A percentile compares a stretch with the other conserved stretches of the same genome.
Evolutionary conservation across 169 alveolate species (phyloP).

Genomic region (Pseudocohnilembus persalinus): DNA sequence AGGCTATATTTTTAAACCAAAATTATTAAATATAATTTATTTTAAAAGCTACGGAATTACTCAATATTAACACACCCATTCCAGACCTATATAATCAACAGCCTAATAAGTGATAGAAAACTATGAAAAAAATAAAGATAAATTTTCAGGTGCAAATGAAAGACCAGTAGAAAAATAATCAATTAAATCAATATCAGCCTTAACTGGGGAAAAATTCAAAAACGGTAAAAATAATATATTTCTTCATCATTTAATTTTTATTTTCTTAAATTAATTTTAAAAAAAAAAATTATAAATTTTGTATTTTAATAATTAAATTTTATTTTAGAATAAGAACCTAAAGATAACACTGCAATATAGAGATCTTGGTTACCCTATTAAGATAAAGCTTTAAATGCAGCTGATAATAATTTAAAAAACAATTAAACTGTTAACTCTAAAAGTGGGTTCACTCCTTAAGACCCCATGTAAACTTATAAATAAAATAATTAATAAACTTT

Average conservation of each 20-base stretch:
- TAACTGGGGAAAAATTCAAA: conserved; percentile 49
- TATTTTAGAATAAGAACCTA: conserved; percentile 41
- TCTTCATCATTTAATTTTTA: no score
- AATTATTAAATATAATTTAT: background rate
- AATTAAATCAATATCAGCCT: conserved; percentile 33
- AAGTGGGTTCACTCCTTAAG: conserved; percentile 8
- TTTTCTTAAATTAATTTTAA: no score
- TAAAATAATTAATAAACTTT: conserved; percentile 11
- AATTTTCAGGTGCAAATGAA: conserved; percentile 36
- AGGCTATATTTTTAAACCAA: no score
- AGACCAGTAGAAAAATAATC: conserved; percentile 31
- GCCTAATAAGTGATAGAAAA: conserved; percentile 10
- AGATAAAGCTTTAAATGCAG: conserved; percentile 35
- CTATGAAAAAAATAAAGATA: background rate
- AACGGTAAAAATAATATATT: conserved; percentile 20
- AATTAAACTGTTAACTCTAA: background rate
- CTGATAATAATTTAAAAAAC: conserved; percentile 28
- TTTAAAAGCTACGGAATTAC: conserved; percentile 35
- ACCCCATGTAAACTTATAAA: conserved; percentile 34
- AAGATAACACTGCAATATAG: conserved; percentile 37
- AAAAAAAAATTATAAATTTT: background rate
- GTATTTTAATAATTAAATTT: no score
- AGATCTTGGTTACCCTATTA: conserved; percentile 42
- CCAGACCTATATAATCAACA: conserved; percentile 30
- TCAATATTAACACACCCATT: conserved; percentile 30